phyloP scores from a whole-genome alignment of 2,329 filamentous ascomycete species.

The Aspergillus costaricaensis region DNA sequence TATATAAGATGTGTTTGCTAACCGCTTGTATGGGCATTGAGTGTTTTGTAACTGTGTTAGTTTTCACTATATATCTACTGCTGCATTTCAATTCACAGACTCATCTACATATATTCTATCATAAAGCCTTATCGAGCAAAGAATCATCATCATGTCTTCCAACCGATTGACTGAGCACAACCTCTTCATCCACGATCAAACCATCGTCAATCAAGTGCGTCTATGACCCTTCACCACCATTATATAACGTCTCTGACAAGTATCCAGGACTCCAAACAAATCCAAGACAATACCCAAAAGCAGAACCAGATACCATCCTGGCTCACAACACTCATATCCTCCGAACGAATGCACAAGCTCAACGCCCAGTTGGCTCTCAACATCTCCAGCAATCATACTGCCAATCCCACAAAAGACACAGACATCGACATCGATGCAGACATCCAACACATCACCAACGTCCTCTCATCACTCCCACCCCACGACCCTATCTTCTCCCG shows the following conservation, averaged over 20 bases:
- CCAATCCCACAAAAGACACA: too few relatives aligned
- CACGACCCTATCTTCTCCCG: background rate
- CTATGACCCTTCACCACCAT: too few relatives aligned
- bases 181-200: conserved; percentile 5
- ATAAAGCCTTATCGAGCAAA: too few relatives aligned
- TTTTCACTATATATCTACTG: background rate
- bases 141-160: background rate
- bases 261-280: background rate
- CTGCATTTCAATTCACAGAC: background rate
- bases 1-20: too few relatives aligned
- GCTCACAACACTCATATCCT: conserved; percentile 20
- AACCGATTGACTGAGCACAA: conserved; percentile 9
- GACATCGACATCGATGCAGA: conserved; percentile 12
- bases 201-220: background rate
- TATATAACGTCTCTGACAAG: background rate
- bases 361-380: conserved; percentile 11
- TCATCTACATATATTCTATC: too few relatives aligned
- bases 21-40: too few relatives aligned
- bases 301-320: conserved; percentile 12
- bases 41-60: too few relatives aligned
- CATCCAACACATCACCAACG: conserved; percentile 3
- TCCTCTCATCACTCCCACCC: background rate
- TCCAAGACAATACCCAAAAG: background rate
- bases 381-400: too few relatives aligned
- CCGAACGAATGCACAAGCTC: conserved; percentile 23